These are phyloP conservation scores for Ogataea neopini DNA, from an alignment of 805 yeast species.

Conservation along the genomic window DNA sequence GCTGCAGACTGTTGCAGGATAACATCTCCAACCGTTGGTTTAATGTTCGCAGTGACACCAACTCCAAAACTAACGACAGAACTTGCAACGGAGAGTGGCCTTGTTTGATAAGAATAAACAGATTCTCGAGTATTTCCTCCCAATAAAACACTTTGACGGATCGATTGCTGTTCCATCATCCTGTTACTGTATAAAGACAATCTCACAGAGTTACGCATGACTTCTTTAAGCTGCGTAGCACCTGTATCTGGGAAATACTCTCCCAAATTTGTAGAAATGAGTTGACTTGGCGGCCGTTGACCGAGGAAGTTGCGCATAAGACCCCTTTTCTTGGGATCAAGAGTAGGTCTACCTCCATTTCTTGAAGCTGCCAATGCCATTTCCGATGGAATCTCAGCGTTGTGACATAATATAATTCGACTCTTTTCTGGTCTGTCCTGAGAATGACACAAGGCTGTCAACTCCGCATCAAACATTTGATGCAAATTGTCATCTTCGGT, in stretches of 20 bases:
- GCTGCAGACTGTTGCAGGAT: constrained; percentile 55
- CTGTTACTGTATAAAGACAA: constrained; percentile 53
- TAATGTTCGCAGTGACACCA: constrained; percentile 29
- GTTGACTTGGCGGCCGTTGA: constrained; percentile 90
- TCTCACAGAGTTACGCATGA: constrained; percentile 81
- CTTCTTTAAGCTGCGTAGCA: constrained; percentile 68
- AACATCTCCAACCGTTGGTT: constrained; percentile 65
- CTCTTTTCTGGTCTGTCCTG: constrained; percentile 68
- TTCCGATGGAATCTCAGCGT: constrained; percentile 59
- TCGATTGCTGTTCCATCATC: constrained; percentile 18
- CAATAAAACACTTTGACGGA: constrained; percentile 7
- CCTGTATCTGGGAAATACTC: constrained; percentile 90
- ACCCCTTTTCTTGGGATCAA: constrained; percentile 6
- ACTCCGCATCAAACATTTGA: constrained; percentile 70
- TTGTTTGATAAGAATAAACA: constrained; percentile 23
- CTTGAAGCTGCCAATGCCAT: constrained; percentile 15
- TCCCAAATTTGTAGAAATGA: constrained; percentile 83
- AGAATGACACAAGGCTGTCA: constrained; percentile 81
- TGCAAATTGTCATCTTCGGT: constrained; percentile 43
- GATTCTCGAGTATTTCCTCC: constrained; percentile 22
- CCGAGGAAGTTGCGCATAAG: constrained; percentile 60
- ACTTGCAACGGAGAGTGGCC: constrained; percentile 30
- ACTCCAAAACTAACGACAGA: constrained; percentile 32
- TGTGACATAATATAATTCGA: constrained; percentile 67
- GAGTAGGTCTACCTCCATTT: constrained; percentile 9